Evolutionary conservation across 805 yeast species (phyloP), one percentile per base, ranked within the genome.

Genomic region (Kodamaea hsintzibuensis): DNA sequence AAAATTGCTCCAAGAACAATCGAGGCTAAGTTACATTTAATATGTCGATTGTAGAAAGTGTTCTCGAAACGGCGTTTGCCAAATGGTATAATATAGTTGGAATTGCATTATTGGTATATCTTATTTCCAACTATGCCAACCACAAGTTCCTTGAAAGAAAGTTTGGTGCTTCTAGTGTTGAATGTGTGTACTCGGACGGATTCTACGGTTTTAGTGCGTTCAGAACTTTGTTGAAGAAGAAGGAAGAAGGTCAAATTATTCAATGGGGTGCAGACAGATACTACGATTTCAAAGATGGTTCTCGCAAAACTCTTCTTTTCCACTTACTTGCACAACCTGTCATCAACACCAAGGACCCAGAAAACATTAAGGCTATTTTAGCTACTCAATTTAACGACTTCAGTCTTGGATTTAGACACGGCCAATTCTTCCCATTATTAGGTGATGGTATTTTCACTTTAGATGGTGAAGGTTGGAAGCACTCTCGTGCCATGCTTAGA

Each of bases 371-470:
- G 57, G 78, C 79, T 6, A 52, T 75, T 3, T 70, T 75, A 61
- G 76, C 77, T 42, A 73, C 78, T 19, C 78, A 73, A 51, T 75
- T 74, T 54, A 69, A 66, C 53, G 79, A 75, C 49, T 75, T 72
- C 53, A 68, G 67, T 43, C 65, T 75, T 51, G 79, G 78, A 2
- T 57, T 61, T 22, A 70, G 79, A 63, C 74, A 74, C 55, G 59
- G 63, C 4, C 74, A 70, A 43, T 72, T 74, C 55, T 51, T 54
- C 49, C 76, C 78, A 2, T 61, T 74, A 42, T 64, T 74, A 37
- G 79, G 79, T 6, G 77, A 75, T 55, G 79, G 79, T 18, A 73
- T 74, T 43, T 75, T 75, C 60, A 75, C 79, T 7, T 64, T 74
- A 56, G 79, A 74, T 55, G 71, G 72, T 17, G 67, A 64, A 53